A percentile compares a stretch with the other conserved stretches of the same genome.
phyloP scores from a whole-genome alignment of 129 eudicot species.

The Apium graveolens region DNA sequence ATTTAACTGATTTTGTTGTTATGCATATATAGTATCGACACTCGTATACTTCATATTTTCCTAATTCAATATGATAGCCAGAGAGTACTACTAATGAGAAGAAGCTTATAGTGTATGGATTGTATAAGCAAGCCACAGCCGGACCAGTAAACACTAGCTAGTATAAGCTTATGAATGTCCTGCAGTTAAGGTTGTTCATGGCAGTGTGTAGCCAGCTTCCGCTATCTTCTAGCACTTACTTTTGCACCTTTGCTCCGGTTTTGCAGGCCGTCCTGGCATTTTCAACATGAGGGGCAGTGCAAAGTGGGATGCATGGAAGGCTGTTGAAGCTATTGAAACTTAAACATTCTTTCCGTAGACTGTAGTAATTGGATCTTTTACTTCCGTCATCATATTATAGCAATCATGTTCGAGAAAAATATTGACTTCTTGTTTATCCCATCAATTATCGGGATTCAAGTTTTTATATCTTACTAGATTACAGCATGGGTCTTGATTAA shows the following conservation, averaged over 20 bases:
- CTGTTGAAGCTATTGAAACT: slow-evolving; percentile 57
- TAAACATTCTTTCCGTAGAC: not conserved
- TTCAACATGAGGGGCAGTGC: slow-evolving; percentile 80
- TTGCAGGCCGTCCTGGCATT: slow-evolving; percentile 86
- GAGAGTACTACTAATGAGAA: slow-evolving; percentile 51
- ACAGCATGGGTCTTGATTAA: no score
- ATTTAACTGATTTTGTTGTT: no score
- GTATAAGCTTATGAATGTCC: slow-evolving; percentile 14
- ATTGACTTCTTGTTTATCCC: not conserved
- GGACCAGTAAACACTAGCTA: slow-evolving; percentile 76
- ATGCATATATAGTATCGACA: no score
- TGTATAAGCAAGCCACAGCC: slow-evolving; percentile 87
- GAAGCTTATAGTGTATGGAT: slow-evolving; percentile 69
- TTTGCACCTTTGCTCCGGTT: not conserved
- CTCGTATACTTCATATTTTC: not conserved
- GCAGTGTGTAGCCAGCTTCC: not conserved
- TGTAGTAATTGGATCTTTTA: not conserved
- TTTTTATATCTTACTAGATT: not conserved
- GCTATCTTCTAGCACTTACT: not conserved
- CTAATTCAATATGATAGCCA: slow-evolving; percentile 27
- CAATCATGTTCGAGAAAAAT: not conserved
- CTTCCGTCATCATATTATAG: not conserved
- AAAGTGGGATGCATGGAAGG: slow-evolving; percentile 99
- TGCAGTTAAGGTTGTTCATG: not conserved
- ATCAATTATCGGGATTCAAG: not conserved